Evolutionary conservation across 2,329 filamentous ascomycete species (phyloP).

Genomic region (Paraphaeosphaeria minitans): DNA sequence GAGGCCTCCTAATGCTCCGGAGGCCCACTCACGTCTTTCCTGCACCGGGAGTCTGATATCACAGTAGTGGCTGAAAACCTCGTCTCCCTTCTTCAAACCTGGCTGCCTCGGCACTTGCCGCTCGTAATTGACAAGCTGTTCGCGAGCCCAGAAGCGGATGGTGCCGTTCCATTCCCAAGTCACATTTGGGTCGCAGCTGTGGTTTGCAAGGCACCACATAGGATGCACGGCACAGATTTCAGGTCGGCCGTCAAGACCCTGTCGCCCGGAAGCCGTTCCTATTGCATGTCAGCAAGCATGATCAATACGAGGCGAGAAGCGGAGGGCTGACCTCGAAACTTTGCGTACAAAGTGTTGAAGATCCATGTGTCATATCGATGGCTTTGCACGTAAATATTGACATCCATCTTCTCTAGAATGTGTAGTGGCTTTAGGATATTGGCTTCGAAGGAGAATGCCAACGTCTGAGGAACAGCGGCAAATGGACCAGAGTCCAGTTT

Average conservation of each 20-base stretch:
- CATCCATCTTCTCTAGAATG: constrained; percentile 81
- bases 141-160: constrained; percentile 71
- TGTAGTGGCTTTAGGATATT: constrained; percentile 77
- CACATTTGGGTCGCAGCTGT: constrained; percentile 94
- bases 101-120: constrained; percentile 46
- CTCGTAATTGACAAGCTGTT: constrained; percentile 60
- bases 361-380: constrained; percentile 75
- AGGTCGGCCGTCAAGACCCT: constrained; percentile 73
- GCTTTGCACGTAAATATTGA: constrained; percentile 69
- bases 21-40: constrained; percentile 85
- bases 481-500: constrained; percentile 26
- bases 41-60: constrained; percentile 79
- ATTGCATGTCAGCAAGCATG: constrained; percentile 2
- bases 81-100: constrained; percentile 77
- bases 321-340: constrained; percentile 71
- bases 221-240: constrained; percentile 94
- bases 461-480: constrained; percentile 56
- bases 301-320: neutral
- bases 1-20: constrained; percentile 82
- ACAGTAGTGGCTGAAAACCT: constrained; percentile 94
- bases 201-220: constrained; percentile 95
- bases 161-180: constrained; percentile 88
- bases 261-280: constrained; percentile 79
- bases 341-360: constrained; percentile 88
- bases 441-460: constrained; percentile 78